Conservation (phyloP, 1,284 basidiomycete genomes). For the Cystobasidium slooffiae region DNA sequence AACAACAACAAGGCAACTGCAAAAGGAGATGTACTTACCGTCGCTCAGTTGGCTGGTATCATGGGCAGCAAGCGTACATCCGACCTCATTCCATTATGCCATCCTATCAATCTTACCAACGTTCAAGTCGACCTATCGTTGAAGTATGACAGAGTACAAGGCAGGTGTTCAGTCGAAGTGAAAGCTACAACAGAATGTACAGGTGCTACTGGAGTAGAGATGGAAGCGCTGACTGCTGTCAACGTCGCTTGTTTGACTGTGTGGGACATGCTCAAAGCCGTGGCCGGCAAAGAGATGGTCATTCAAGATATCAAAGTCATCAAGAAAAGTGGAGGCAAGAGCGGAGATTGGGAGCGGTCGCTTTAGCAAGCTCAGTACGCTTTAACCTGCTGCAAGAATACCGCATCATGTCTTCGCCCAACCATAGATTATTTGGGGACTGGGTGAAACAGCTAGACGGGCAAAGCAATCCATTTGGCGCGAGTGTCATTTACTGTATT, state of each 20-base stretch:
- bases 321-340: constrained; percentile 73
- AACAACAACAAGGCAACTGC: constrained; percentile 61
- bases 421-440: too few species aligned
- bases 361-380: neutral
- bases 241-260: constrained; percentile 77
- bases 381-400: neutral
- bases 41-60: constrained; percentile 81
- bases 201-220: constrained; percentile 85
- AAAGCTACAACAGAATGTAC: constrained; percentile 71
- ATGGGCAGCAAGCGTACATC: constrained; percentile 83
- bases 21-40: constrained; percentile 76
- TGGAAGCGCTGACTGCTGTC: constrained; percentile 88
- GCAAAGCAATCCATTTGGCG: too few species aligned
- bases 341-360: constrained; percentile 61
- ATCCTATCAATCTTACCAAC: constrained; percentile 73
- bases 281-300: constrained; percentile 78
- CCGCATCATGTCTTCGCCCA: neutral
- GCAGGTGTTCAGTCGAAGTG: constrained; percentile 65
- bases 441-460: too few species aligned
- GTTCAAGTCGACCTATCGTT: constrained; percentile 67
- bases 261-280: constrained; percentile 91
- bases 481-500: too few species aligned
- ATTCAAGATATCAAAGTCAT: constrained; percentile 67
- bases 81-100: constrained; percentile 81
- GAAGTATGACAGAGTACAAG: constrained; percentile 53